Percentiles rank a stretch among this genome's conserved stretches.
Conservation (phyloP, 1,284 basidiomycete species). For the Cystobasidiaceae sp. region DNA sequence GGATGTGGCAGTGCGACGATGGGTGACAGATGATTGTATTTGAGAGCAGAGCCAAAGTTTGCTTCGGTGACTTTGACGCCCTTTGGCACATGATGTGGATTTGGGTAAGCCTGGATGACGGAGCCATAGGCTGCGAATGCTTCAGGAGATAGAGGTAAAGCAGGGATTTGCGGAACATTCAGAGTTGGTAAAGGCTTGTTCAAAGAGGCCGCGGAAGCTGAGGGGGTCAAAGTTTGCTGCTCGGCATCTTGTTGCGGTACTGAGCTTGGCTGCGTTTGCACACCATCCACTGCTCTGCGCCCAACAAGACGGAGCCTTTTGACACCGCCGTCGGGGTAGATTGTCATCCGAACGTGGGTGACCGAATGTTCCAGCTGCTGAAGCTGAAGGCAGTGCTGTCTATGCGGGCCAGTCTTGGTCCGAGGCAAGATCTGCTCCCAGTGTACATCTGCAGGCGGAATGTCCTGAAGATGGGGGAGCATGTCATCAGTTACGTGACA, state of each 20-base stretch:
- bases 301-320: conserved; percentile 72
- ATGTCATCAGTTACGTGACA: neutral
- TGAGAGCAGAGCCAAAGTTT: conserved; percentile 79
- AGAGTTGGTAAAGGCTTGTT: neutral
- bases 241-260: neutral
- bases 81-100: conserved; percentile 60
- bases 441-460: conserved; percentile 48
- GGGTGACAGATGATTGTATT: conserved; percentile 78
- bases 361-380: conserved; percentile 54
- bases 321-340: conserved; percentile 92
- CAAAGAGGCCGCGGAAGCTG: neutral
- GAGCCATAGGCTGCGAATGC: conserved; percentile 76
- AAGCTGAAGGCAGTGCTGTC: conserved; percentile 81
- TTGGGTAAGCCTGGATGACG: conserved; percentile 75
- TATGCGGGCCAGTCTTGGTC: conserved; percentile 79
- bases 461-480: conserved; percentile 43
- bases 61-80: conserved; percentile 67
- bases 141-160: conserved; percentile 72
- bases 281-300: conserved; percentile 23
- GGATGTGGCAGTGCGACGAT: conserved; percentile 45
- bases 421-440: conserved; percentile 74
- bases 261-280: neutral
- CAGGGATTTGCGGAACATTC: conserved; percentile 53
- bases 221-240: too few relatives aligned
- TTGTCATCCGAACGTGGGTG: conserved; percentile 81